Conservation (phyloP, 2,329 filamentous ascomycete species). For the Pyricularia pennisetigena region DNA sequence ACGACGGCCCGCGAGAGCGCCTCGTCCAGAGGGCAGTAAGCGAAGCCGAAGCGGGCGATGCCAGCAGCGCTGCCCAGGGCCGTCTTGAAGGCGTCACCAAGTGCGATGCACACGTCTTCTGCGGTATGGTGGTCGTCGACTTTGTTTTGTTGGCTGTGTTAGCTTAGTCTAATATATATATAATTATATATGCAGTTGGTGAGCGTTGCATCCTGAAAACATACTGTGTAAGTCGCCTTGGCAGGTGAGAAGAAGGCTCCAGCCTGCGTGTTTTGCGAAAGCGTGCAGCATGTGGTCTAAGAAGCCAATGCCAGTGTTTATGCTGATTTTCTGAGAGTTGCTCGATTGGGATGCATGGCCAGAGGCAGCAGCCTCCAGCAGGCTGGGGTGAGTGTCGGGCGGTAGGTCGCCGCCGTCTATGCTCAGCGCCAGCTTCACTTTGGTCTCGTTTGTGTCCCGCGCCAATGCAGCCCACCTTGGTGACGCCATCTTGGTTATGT, state of each 20-base stretch:
- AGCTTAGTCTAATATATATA: neutral
- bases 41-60: constrained; percentile 81
- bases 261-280: constrained; percentile 88
- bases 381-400: constrained; percentile 47
- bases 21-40: constrained; percentile 91
- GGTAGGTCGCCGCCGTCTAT: constrained; percentile 81
- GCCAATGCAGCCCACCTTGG: constrained; percentile 62
- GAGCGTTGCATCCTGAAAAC: constrained; percentile 20
- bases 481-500: neutral
- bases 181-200: no score
- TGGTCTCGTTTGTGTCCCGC: constrained; percentile 96
- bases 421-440: constrained; percentile 86
- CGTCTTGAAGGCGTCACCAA: constrained; percentile 74
- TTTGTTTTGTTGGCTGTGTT: constrained; percentile 20
- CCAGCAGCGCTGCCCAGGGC: constrained; percentile 72
- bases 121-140: constrained; percentile 98
- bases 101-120: constrained; percentile 88
- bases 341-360: constrained; percentile 78
- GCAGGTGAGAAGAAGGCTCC: constrained; percentile 77
- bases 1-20: constrained; percentile 88
- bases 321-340: constrained; percentile 72
- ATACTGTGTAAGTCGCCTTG: constrained; percentile 84
- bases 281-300: constrained; percentile 98
- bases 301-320: constrained; percentile 94
- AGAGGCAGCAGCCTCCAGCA: constrained; percentile 38